Evolutionary conservation across 495 filamentous ascomycete species (phyloP).

Genomic region (Penicillium canariense): DNA sequence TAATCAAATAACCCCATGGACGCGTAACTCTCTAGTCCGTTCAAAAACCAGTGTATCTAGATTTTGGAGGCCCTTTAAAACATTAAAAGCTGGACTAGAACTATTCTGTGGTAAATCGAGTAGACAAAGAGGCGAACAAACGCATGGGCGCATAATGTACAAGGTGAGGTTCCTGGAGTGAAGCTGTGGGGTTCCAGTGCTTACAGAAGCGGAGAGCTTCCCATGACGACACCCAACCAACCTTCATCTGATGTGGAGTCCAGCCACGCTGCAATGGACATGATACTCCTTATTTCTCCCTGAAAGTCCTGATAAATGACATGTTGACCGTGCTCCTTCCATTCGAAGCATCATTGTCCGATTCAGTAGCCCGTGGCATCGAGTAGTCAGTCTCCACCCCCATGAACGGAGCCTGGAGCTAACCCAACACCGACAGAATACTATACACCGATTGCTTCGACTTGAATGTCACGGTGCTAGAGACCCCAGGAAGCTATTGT

Average conservation of each 20-base stretch:
- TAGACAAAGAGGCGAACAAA: background rate
- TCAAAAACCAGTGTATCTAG: no score
- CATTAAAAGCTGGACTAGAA: no score
- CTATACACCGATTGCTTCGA: background rate
- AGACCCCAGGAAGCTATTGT: background rate
- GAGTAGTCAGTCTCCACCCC: background rate
- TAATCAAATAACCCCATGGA: no score
- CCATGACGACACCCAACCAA: background rate
- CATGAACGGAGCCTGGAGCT: background rate
- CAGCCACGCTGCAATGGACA: background rate
- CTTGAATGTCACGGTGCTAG: background rate
- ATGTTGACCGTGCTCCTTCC: background rate
- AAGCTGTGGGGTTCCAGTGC: slow-evolving; percentile 1
- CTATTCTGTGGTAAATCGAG: background rate
- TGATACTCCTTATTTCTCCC: background rate
- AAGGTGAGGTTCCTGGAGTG: background rate
- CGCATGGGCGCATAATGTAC: background rate
- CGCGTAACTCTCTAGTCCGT: background rate
- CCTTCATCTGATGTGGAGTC: background rate
- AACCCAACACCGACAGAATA: background rate
- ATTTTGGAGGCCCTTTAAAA: background rate
- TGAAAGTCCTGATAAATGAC: background rate
- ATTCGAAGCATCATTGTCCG: background rate
- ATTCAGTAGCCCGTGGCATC: background rate
- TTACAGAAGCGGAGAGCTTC: background rate